Percentiles rank a stretch among this genome's conserved stretches.
Evolutionary conservation across 2,329 filamentous ascomycete species (phyloP).

Genomic region (Amphichorda felina): DNA sequence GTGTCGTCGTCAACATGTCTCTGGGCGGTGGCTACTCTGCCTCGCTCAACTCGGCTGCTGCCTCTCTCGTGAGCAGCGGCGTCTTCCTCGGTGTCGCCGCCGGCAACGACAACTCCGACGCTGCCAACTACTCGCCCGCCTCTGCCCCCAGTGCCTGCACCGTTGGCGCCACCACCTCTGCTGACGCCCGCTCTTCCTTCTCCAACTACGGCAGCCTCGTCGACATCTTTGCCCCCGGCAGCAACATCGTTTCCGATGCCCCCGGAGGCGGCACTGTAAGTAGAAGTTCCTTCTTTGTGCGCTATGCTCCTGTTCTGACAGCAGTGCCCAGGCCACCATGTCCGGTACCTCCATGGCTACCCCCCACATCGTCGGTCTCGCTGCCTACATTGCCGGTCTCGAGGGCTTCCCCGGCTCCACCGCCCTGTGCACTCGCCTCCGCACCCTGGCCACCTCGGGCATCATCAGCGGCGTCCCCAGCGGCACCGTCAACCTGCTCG

Average conservation of each 20-base stretch:
- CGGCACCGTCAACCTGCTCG: constrained; percentile 38
- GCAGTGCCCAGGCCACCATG: constrained; percentile 15
- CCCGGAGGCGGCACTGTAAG: constrained; percentile 22
- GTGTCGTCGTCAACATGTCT: constrained; percentile 39
- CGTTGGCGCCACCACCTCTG: constrained; percentile 29
- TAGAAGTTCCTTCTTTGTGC: no score
- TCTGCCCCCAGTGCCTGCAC: constrained; percentile 33
- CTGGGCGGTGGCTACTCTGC: constrained; percentile 33
- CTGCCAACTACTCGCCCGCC: constrained; percentile 30
- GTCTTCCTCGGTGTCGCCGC: constrained; percentile 43
- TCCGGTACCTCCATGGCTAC: constrained; percentile 29
- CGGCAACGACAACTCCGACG: constrained; percentile 34
- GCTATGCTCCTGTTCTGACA: neutral
- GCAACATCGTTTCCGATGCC: constrained; percentile 30
- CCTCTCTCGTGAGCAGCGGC: constrained; percentile 25
- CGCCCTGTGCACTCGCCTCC: constrained; percentile 34
- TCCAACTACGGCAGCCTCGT: constrained; percentile 36
- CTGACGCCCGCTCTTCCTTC: constrained; percentile 27
- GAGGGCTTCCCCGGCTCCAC: constrained; percentile 26
- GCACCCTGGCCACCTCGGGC: constrained; percentile 25
- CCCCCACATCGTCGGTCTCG: constrained; percentile 26
- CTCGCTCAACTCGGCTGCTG: constrained; percentile 35
- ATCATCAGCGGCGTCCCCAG: constrained; percentile 26
- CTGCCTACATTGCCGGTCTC: constrained; percentile 31
- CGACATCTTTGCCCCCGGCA: constrained; percentile 38